These are phyloP conservation scores for Conticribra guillardii DNA, from an alignment of 108 stramenopile species.

Conservation along the genomic window DNA sequence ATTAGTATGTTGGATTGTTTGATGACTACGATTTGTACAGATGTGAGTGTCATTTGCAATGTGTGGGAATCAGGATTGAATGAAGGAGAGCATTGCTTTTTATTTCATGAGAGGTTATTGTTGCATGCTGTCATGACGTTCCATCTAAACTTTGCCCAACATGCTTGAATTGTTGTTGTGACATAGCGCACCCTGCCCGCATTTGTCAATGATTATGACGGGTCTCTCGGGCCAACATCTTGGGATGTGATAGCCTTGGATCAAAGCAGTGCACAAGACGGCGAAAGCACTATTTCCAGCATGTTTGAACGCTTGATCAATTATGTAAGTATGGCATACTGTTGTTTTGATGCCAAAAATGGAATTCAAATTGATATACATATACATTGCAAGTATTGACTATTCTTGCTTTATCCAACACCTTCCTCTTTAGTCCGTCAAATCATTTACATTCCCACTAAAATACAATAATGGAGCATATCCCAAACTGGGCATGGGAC, in stretches of 20 bases:
- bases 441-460: slow-evolving; percentile 36
- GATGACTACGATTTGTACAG: slow-evolving; percentile 89
- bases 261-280: slow-evolving; percentile 1
- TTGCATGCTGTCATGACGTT: too few relatives aligned
- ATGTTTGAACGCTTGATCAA: slow-evolving; percentile 51
- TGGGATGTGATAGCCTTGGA: slow-evolving; percentile 7
- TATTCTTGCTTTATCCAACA: slow-evolving; percentile 6
- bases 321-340: slow-evolving; percentile 16
- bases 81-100: too few relatives aligned
- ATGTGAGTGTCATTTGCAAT: slow-evolving; percentile 26
- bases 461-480: slow-evolving; percentile 61
- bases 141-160: too few relatives aligned
- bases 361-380: neutral
- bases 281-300: slow-evolving; percentile 26
- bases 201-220: slow-evolving; percentile 67
- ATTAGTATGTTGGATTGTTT: slow-evolving; percentile 74
- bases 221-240: slow-evolving; percentile 26
- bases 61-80: too few relatives aligned
- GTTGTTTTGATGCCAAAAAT: neutral
- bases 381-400: too few relatives aligned
- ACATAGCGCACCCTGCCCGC: slow-evolving; percentile 58
- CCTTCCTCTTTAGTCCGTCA: slow-evolving; percentile 21
- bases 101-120: too few relatives aligned
- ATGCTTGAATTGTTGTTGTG: neutral
- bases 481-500: slow-evolving; percentile 75